Base-by-base conservation (phyloP, 2,329 filamentous ascomycete genomes). In the Knoxdaviesia proteae region DNA sequence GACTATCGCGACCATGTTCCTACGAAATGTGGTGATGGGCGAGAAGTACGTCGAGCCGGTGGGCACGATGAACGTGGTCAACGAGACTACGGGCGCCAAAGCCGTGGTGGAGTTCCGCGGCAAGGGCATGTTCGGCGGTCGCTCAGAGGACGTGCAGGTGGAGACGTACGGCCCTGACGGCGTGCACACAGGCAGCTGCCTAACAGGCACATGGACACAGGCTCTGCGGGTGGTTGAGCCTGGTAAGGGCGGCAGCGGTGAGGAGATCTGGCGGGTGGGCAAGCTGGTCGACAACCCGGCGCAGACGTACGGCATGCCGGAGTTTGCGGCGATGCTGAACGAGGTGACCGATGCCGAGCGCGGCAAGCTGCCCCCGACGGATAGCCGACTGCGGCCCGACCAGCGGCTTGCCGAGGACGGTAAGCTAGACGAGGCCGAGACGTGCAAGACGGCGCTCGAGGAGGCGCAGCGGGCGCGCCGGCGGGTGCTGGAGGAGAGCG, bases 1-100 rank as follows among this genome's bases (percentile, higher is more conserved):
- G 84, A 80, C 72, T 39, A 69, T 84, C 11, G 84, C 88, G 1
- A 94, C 84, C 5, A 84, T 82, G 49, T 96, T 94, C 61, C 62
- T 98, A 43, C 77, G 90, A 40, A 98, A 98, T 56, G 84, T 98
- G 42, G 92, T 98, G 44, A 88, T 93, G 52, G 90, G 90, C 36
- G 90, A 98, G 60, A 98, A 96, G 60, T 98, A 98, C 55, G 77
- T 96, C 8, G 90, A 98, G 60, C 90, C 90, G 0, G 84, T 92
- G 1, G 87, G 87, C 39, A 84, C 74, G 38, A 90, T 96, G 83
- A 76, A 78, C 30, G 73, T 98, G 34, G 63, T 74, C 49, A 88
- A 88, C 56, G 90, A 98, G 53, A 80, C 71, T 5, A 84, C 78
- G 0, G 84, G 87, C 6, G 76, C 81, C 49, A 87, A 84, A 55